These are phyloP conservation scores for Ustilago crameri DNA, from an alignment of 1,284 basidiomycete species.

Conservation along the genomic window DNA sequence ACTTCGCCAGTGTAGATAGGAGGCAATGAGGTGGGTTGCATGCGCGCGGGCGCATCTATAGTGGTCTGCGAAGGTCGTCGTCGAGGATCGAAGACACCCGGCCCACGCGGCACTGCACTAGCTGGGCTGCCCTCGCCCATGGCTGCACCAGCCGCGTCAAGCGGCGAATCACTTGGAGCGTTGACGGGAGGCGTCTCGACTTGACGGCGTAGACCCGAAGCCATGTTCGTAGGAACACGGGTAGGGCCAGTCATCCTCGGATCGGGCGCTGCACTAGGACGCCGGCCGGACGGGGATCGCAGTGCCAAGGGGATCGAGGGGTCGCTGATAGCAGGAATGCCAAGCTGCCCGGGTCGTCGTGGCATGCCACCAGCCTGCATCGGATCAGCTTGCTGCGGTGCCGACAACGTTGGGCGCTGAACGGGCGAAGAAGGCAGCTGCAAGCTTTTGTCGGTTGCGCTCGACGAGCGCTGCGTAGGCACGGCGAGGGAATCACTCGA, in stretches of 20 bases:
- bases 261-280: conserved; percentile 56
- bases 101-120: conserved; percentile 18
- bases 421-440: conserved; percentile 31
- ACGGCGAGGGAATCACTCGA: conserved; percentile 45
- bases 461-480: conserved; percentile 21
- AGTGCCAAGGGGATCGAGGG: conserved; percentile 41
- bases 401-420: conserved; percentile 17
- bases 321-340: conserved; percentile 26
- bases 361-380: conserved; percentile 2
- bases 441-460: conserved; percentile 23
- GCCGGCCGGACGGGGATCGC: conserved; percentile 51
- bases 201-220: conserved; percentile 57
- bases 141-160: conserved; percentile 32
- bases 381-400: conserved; percentile 4
- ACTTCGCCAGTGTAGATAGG: conserved; percentile 29
- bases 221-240: conserved; percentile 36
- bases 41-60: conserved; percentile 12
- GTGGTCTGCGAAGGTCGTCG: conserved; percentile 30
- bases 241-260: conserved; percentile 26
- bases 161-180: conserved; percentile 15
- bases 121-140: neutral
- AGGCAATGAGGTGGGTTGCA: conserved; percentile 25
- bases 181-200: conserved; percentile 46
- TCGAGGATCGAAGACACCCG: conserved; percentile 41
- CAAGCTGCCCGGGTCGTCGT: conserved; percentile 34